These are phyloP conservation scores for Catenaria anguillulae DNA, from an alignment of 371 early-diverging fungal genomes.

Conservation along the genomic window DNA sequence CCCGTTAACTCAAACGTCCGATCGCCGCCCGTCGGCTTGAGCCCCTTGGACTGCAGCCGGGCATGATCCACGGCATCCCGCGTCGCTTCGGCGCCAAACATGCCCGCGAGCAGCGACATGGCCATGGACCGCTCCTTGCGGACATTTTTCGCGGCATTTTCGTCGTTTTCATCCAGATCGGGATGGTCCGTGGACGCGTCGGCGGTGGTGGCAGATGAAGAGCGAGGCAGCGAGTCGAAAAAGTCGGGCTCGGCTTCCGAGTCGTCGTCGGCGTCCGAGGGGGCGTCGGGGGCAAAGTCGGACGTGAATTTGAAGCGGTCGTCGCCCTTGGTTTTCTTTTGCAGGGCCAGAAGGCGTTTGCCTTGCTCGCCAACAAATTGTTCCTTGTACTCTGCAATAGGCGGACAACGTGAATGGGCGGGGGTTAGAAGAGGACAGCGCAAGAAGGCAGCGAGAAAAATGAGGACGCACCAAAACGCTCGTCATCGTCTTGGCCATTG, in stretches of 20 bases:
- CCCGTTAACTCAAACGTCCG: neutral
- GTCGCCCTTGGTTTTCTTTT: neutral
- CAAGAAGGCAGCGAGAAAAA: neutral
- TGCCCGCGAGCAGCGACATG: neutral
- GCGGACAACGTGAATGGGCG: too few relatives aligned
- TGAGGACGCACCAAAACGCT: constrained; percentile 1
- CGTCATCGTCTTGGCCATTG: neutral
- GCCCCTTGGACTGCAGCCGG: neutral
- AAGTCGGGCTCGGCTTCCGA: neutral
- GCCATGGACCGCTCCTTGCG: neutral
- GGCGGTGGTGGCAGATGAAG: too few relatives aligned
- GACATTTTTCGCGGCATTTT: neutral
- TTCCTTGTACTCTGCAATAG: neutral
- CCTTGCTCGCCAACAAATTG: neutral
- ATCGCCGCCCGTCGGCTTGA: neutral
- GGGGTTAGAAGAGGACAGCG: too few relatives aligned
- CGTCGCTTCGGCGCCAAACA: neutral
- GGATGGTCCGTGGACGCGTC: neutral
- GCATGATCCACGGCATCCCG: neutral
- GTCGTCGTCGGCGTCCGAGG: neutral
- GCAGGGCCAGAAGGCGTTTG: neutral
- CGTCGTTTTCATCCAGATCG: neutral
- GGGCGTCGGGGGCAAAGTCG: neutral
- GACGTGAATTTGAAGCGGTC: neutral
- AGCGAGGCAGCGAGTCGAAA: too few relatives aligned